Percentiles rank a stretch among this genome's conserved stretches.
These are phyloP conservation scores for Mortierella sp. DNA, from an alignment of 371 early-diverging fungal genomes.

Conservation along the genomic window DNA sequence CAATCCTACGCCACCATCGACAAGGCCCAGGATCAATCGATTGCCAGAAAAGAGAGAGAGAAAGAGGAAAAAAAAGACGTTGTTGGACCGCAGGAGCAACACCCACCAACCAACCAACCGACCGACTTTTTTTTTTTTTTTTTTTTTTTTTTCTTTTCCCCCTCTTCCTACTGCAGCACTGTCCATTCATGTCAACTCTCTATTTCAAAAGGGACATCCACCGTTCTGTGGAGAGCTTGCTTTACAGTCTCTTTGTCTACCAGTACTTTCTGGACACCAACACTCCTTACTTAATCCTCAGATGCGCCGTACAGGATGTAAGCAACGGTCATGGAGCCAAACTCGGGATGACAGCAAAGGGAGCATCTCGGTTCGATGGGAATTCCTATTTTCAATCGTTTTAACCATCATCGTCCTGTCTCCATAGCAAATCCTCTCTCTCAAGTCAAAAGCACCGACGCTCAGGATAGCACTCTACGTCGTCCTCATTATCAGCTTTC, in stretches of 20 bases:
- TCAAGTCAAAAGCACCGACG: slow-evolving; percentile 37
- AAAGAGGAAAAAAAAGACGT: no score
- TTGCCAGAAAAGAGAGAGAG: no score
- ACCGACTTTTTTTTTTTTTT: no score
- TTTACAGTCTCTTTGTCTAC: slow-evolving; percentile 47
- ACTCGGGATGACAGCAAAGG: background rate
- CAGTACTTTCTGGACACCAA: slow-evolving; percentile 48
- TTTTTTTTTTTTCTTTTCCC: no score
- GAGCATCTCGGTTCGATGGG: background rate
- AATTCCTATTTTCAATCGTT: background rate
- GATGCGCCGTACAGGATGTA: slow-evolving; percentile 43
- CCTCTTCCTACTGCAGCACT: background rate
- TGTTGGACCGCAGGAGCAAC: no score
- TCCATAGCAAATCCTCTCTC: slow-evolving; percentile 35
- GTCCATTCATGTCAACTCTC: slow-evolving; percentile 1
- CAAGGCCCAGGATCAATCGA: no score
- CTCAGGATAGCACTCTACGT: slow-evolving; percentile 36
- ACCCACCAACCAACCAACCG: no score
- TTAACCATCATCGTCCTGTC: background rate
- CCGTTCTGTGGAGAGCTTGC: slow-evolving; percentile 40
- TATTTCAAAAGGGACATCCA: slow-evolving; percentile 45
- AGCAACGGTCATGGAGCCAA: background rate
- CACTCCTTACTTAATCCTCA: slow-evolving; percentile 29
- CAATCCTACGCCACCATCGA: no score
- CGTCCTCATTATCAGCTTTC: slow-evolving; percentile 14